Percentiles rank a stretch among this genome's conserved stretches.
These are phyloP conservation scores for Geotrichum bryndzae DNA, from an alignment of 1,139 yeast genomes.

Conservation along the genomic window DNA sequence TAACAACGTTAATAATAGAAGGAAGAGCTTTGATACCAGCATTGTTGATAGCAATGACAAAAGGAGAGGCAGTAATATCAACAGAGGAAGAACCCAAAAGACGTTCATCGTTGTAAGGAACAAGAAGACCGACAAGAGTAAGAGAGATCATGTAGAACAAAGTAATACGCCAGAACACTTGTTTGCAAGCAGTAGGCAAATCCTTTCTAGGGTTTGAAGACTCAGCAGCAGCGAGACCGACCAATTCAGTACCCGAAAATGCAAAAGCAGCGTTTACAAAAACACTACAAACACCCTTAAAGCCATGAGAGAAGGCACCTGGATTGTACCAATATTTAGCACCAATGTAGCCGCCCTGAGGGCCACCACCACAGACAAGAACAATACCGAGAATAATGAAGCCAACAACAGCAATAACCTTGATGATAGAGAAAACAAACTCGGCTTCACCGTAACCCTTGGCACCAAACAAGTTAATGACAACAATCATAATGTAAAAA, in stretches of 20 bases:
- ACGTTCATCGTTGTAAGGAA: constrained; percentile 52
- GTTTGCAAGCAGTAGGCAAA: constrained; percentile 61
- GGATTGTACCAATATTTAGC: constrained; percentile 57
- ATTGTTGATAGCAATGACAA: constrained; percentile 58
- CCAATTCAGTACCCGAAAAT: constrained; percentile 74
- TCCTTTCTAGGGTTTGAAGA: constrained; percentile 63
- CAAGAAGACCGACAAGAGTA: constrained; percentile 55
- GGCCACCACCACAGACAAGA: constrained; percentile 60
- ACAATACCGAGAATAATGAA: constrained; percentile 57
- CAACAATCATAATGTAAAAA: constrained; percentile 53
- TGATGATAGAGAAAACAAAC: constrained; percentile 52
- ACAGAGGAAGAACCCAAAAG: constrained; percentile 43
- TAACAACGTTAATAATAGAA: constrained; percentile 65
- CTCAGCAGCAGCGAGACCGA: constrained; percentile 80
- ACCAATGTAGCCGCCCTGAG: constrained; percentile 54
- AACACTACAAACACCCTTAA: constrained; percentile 73
- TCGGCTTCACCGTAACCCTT: constrained; percentile 73
- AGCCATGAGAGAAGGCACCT: constrained; percentile 59
- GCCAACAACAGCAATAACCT: constrained; percentile 56
- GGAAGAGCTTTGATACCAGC: constrained; percentile 60
- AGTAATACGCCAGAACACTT: constrained; percentile 66
- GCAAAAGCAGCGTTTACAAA: constrained; percentile 83
- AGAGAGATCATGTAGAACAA: constrained; percentile 58
- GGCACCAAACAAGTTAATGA: constrained; percentile 62
- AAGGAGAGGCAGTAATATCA: constrained; percentile 64